phyloP scores from a whole-genome alignment of 495 filamentous ascomycete genomes.

The Pyrenopolyporus hunteri region DNA sequence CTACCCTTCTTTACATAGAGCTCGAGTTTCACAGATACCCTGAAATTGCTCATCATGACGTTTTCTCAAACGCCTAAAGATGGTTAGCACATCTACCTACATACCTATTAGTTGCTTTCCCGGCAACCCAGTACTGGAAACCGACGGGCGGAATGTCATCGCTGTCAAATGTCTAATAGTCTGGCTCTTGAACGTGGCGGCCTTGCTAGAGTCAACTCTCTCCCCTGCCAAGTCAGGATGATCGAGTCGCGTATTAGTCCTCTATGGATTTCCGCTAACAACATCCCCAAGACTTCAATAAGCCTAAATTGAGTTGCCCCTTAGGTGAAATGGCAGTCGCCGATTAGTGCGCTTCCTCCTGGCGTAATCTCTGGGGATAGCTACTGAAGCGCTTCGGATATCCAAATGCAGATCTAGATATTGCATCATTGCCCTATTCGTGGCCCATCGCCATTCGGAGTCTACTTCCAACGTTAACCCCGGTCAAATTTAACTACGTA shows the following conservation, averaged over 20 bases:
- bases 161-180: slow-evolving; percentile 10
- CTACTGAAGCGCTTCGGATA: neutral
- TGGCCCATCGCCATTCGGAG: neutral
- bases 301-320: too few species aligned
- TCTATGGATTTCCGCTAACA: neutral
- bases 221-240: slow-evolving; percentile 27
- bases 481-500: neutral
- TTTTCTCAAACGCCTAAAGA: neutral
- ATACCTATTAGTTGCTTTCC: neutral
- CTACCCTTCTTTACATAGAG: neutral
- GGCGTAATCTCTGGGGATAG: neutral
- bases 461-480: slow-evolving; percentile 4
- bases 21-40: neutral
- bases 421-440: slow-evolving; percentile 11
- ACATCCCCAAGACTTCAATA: neutral
- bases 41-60: neutral
- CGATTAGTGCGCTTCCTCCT: neutral
- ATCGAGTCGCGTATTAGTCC: slow-evolving; percentile 6
- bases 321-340: neutral
- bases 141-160: neutral
- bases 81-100: neutral
- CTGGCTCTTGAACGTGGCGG: slow-evolving; percentile 6
- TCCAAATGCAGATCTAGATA: neutral
- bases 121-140: neutral
- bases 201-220: slow-evolving; percentile 21